Percentiles rank a stretch among this genome's conserved stretches.
phyloP scores from a whole-genome alignment of 495 filamentous ascomycete genomes.

The Aspergillus kassunensis region DNA sequence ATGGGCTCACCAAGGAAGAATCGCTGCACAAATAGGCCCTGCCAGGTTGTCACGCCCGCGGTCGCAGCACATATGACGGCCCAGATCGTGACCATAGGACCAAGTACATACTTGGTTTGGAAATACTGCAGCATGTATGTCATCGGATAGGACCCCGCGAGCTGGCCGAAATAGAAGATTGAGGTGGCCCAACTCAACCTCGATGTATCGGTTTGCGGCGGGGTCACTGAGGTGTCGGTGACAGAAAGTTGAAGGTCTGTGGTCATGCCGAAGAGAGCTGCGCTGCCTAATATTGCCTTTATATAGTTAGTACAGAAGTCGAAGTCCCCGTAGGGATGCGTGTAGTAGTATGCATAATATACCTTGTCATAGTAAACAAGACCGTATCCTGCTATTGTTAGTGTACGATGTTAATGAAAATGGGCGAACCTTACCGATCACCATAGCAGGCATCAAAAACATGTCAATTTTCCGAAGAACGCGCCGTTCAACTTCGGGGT shows the following conservation, averaged over 20 bases:
- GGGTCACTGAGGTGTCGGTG: conserved; percentile 47
- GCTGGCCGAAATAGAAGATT: conserved; percentile 76
- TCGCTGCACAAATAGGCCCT: conserved; percentile 63
- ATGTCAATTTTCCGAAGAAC: conserved; percentile 67
- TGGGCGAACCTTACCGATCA: conserved; percentile 45
- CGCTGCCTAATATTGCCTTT: conserved; percentile 68
- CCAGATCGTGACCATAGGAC: conserved; percentile 63
- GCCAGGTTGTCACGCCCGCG: conserved; percentile 59
- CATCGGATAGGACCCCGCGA: conserved; percentile 69
- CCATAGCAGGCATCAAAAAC: conserved; percentile 68
- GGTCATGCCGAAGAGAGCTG: conserved; percentile 72
- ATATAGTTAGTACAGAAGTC: background rate
- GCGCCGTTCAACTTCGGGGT: conserved; percentile 47
- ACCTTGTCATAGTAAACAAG: conserved; percentile 77
- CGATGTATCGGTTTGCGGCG: conserved; percentile 54
- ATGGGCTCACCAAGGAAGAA: conserved; percentile 60
- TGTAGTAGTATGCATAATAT: conserved; percentile 1
- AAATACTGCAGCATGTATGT: conserved; percentile 65
- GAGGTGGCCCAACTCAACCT: conserved; percentile 72
- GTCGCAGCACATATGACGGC: conserved; percentile 63
- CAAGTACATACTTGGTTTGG: conserved; percentile 56
- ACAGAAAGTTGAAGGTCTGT: conserved; percentile 56
- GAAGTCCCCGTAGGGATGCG: background rate
- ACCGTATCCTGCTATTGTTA: conserved; percentile 48
- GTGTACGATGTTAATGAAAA: background rate